Evolutionary conservation across 768 basidiomycete genomes (phyloP).

Genomic region (Pleurotus cornucopiae): DNA sequence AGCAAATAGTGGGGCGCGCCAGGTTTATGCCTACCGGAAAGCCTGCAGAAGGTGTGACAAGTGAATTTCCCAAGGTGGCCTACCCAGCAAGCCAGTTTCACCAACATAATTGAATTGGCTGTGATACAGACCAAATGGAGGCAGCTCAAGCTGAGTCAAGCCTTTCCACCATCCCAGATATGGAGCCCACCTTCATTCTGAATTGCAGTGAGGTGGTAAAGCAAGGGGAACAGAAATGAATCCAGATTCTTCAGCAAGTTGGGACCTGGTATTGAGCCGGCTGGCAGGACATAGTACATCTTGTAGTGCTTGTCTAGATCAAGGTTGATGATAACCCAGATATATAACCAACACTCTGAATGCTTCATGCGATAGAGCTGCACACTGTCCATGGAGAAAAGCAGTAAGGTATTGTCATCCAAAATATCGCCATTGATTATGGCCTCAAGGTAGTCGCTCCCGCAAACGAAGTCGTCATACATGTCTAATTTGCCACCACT

Average conservation of each 20-base stretch:
- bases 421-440: constrained; percentile 16
- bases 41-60: no score
- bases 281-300: constrained; percentile 19
- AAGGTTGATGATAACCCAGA: constrained; percentile 33
- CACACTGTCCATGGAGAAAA: constrained; percentile 34
- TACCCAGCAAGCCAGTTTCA: no score
- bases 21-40: no score
- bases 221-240: constrained; percentile 27
- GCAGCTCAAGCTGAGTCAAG: no score
- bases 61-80: no score
- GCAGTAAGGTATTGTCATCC: constrained; percentile 27
- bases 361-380: constrained; percentile 31
- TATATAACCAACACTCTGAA: constrained; percentile 24
- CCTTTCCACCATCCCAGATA: constrained; percentile 22
- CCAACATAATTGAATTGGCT: no score
- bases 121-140: no score
- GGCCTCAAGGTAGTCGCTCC: constrained; percentile 19
- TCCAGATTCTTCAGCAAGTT: constrained; percentile 27
- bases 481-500: not conserved
- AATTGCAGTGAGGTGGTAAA: constrained; percentile 28
- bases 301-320: constrained; percentile 20
- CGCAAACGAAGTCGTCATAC: constrained; percentile 24
- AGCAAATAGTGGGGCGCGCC: no score
- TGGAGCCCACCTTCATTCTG: constrained; percentile 22
- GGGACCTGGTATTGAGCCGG: constrained; percentile 21